Percentiles rank a stretch among this genome's conserved stretches.
phyloP scores from a whole-genome alignment of 108 stramenopile species.

The Discostella stelligeroides region DNA sequence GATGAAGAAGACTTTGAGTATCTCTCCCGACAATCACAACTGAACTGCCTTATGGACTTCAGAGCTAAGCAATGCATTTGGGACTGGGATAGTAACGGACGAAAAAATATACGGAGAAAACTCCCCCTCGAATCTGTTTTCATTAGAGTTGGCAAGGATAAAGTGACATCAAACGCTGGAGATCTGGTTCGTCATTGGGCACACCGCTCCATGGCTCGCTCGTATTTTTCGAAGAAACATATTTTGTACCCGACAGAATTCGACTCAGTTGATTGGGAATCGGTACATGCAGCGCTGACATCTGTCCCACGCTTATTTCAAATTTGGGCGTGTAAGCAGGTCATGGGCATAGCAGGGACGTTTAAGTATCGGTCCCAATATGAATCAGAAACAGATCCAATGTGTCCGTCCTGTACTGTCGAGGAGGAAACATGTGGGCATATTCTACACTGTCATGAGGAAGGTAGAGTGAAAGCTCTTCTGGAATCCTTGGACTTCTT shows the following conservation, averaged over 20 bases:
- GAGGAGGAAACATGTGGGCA: background rate
- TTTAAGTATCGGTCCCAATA: background rate
- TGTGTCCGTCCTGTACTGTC: background rate
- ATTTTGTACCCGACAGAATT: background rate
- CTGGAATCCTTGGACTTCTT: too few species aligned
- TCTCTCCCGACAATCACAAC: too few species aligned
- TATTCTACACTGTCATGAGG: background rate
- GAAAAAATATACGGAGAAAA: too few species aligned
- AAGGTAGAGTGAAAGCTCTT: background rate
- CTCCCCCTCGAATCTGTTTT: background rate
- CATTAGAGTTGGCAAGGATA: background rate
- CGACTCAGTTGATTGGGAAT: background rate
- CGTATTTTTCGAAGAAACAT: background rate
- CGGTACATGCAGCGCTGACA: background rate
- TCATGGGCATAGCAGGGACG: conserved; percentile 2
- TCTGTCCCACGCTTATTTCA: background rate
- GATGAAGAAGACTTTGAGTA: too few species aligned
- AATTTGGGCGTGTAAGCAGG: too few species aligned
- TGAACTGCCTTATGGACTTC: too few species aligned
- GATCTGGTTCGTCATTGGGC: too few species aligned
- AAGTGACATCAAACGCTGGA: too few species aligned
- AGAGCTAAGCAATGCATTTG: background rate
- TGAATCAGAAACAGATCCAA: background rate
- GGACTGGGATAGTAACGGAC: too few species aligned
- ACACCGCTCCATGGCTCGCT: too few species aligned